These are phyloP conservation scores for Ceratobasidium sp. DNA, from an alignment of 1,284 basidiomycete species.

Conservation along the genomic window DNA sequence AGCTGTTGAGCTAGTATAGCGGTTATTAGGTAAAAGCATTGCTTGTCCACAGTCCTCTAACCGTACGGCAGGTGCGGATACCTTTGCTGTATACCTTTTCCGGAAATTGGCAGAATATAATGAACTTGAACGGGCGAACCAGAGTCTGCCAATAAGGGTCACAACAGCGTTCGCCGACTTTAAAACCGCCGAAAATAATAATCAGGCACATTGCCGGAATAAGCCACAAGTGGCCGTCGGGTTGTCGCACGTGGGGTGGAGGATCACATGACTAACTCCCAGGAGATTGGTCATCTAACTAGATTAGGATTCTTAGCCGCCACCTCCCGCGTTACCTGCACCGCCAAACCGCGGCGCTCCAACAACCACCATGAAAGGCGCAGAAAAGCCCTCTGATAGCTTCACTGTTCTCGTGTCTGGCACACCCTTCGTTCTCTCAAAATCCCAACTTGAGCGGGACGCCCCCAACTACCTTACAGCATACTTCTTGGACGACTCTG, in stretches of 20 bases:
- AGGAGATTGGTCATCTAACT: too few species aligned
- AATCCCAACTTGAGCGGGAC: conserved; percentile 14
- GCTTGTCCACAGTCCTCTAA: conserved; percentile 68
- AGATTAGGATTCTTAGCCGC: too few species aligned
- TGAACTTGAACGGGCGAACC: conserved; percentile 54
- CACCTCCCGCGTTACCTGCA: too few species aligned
- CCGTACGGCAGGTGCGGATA: conserved; percentile 70
- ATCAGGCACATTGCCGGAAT: neutral
- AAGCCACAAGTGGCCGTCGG: too few species aligned
- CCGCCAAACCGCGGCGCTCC: too few species aligned
- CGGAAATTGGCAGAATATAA: neutral
- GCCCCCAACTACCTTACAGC: conserved; percentile 22
- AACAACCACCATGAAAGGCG: neutral
- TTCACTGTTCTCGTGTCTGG: conserved; percentile 12
- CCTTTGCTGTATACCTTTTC: conserved; percentile 54
- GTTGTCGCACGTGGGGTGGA: too few species aligned
- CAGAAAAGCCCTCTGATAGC: neutral
- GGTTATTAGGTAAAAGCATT: too few species aligned
- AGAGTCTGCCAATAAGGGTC: conserved; percentile 67
- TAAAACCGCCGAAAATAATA: neutral
- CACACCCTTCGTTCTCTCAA: neutral
- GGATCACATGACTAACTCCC: too few species aligned
- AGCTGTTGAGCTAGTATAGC: too few species aligned
- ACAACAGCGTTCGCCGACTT: conserved; percentile 59
- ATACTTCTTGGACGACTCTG: neutral